Conservation (phyloP, 2,329 filamentous ascomycete species). For the Grosmannia huntii region DNA sequence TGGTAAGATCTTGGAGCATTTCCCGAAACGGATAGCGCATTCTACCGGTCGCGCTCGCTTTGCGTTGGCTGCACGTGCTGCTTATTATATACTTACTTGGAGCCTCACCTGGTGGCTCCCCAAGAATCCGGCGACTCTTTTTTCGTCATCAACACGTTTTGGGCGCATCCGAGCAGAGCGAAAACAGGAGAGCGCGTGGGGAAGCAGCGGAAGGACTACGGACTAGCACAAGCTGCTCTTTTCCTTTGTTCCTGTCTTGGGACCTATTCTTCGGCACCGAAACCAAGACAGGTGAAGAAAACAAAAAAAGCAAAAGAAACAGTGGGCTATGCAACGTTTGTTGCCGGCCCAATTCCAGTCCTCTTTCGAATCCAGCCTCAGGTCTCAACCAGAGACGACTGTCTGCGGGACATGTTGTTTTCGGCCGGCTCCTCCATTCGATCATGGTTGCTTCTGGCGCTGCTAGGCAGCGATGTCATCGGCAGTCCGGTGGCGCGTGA, state of each 20-base stretch:
- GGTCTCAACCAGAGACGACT: neutral
- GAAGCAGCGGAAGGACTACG: neutral
- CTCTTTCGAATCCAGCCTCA: neutral
- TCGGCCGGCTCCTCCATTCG: neutral
- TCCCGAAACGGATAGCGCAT: neutral
- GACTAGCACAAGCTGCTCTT: neutral
- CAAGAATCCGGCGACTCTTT: neutral
- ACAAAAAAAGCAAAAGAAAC: neutral
- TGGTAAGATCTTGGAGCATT: neutral
- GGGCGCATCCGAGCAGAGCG: neutral
- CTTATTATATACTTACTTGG: neutral
- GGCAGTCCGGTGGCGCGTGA: constrained; percentile 13
- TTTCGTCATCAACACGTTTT: neutral
- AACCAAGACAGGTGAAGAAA: neutral
- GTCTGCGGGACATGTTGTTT: neutral
- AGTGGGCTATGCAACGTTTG: neutral
- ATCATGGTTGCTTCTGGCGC: neutral
- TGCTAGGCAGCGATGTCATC: constrained; percentile 19
- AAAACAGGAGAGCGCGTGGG: neutral
- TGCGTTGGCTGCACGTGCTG: neutral
- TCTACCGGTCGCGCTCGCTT: neutral
- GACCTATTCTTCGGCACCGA: neutral
- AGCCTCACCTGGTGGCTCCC: neutral
- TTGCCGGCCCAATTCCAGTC: neutral
- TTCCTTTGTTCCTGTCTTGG: neutral